Evolutionary conservation across 2,329 filamentous ascomycete species (phyloP).

Genomic region (Scedosporium minutisporum): DNA sequence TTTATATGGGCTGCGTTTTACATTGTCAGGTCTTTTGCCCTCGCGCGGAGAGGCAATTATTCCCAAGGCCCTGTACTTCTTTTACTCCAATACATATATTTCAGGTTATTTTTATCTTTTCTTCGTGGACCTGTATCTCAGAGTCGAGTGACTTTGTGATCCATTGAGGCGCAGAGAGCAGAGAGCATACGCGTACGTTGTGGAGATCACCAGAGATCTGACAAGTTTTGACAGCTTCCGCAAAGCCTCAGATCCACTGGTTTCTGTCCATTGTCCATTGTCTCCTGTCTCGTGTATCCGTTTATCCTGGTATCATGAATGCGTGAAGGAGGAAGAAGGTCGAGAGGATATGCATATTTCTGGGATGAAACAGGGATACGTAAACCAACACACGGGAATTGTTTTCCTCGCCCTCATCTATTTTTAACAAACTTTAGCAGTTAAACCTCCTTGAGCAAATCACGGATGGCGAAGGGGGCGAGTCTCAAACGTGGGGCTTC

Average conservation of each 20-base stretch:
- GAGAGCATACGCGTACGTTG: not conserved
- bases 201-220: not conserved
- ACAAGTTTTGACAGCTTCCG: not conserved
- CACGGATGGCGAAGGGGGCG: not conserved
- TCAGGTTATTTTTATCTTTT: not conserved
- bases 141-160: not conserved
- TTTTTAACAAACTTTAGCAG: too few relatives aligned
- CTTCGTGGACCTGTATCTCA: not conserved
- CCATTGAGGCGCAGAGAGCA: not conserved
- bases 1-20: not conserved
- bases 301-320: too few relatives aligned
- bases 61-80: not conserved
- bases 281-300: too few relatives aligned
- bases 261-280: not conserved
- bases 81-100: not conserved
- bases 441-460: not conserved
- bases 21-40: not conserved
- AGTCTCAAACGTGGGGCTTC: not conserved
- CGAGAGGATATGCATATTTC: not conserved
- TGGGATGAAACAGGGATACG: not conserved
- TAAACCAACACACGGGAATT: too few relatives aligned
- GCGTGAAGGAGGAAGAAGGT: too few relatives aligned
- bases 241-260: not conserved
- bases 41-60: not conserved
- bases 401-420: too few relatives aligned